These are phyloP conservation scores for Paecilomyces sp. DNA, from an alignment of 2,329 filamentous ascomycete species.

Conservation along the genomic window DNA sequence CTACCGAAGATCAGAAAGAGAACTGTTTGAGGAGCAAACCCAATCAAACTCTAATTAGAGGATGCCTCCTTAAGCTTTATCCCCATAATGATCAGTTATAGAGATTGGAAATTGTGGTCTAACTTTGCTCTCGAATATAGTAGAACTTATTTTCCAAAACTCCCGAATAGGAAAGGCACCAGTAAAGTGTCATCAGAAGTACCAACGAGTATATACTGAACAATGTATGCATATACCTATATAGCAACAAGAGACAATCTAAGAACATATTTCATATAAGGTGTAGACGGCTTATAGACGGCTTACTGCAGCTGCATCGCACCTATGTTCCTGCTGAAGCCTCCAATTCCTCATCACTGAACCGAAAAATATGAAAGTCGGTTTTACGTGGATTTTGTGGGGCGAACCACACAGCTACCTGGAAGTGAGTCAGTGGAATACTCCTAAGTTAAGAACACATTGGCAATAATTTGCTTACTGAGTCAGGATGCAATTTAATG, in stretches of 20 bases:
- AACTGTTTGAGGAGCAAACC: background rate
- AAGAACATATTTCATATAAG: too few relatives aligned
- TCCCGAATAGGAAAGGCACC: too few relatives aligned
- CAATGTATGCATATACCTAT: too few relatives aligned
- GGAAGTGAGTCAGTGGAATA: background rate
- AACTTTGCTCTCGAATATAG: too few relatives aligned
- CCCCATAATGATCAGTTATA: too few relatives aligned
- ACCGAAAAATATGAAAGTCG: background rate
- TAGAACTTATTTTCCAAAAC: too few relatives aligned
- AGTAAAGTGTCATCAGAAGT: too few relatives aligned
- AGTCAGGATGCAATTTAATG: background rate
- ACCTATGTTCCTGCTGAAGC: background rate
- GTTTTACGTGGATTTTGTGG: background rate
- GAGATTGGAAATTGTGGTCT: too few relatives aligned
- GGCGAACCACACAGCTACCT: background rate
- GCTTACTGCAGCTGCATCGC: background rate
- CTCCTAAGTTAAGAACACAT: background rate
- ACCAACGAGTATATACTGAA: too few relatives aligned
- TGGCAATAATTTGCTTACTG: background rate
- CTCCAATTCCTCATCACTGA: background rate
- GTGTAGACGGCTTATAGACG: too few relatives aligned
- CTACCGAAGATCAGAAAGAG: slow-evolving; percentile 45
- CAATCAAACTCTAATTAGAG: background rate
- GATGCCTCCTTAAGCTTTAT: background rate
- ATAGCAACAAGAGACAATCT: too few relatives aligned